phyloP scores from a whole-genome alignment of 805 yeast genomes.

The Candida krabiensis region DNA sequence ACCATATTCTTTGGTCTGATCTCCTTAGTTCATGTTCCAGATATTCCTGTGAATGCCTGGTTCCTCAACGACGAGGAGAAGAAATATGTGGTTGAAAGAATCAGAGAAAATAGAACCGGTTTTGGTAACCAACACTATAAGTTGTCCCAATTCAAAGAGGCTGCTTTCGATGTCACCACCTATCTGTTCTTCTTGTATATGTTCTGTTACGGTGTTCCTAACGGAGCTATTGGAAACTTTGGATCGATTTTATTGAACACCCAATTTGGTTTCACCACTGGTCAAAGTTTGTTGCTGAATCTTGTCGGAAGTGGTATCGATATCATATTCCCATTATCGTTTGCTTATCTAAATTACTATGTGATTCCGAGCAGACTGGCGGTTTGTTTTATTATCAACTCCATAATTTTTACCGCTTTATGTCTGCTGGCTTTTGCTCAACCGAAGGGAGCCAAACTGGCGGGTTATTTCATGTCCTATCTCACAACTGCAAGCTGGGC shows the following conservation, averaged over 20 bases:
- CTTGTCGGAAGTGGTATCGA: constrained; percentile 37
- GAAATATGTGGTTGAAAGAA: constrained; percentile 51
- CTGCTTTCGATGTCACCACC: constrained; percentile 47
- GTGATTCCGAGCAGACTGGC: constrained; percentile 25
- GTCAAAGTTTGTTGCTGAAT: constrained; percentile 33
- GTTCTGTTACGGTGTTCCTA: constrained; percentile 48
- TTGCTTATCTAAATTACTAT: constrained; percentile 27
- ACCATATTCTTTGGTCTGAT: constrained; percentile 51
- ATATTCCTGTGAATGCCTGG: constrained; percentile 57
- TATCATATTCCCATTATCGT: constrained; percentile 31
- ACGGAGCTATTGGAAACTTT: constrained; percentile 54
- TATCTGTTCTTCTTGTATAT: constrained; percentile 47
- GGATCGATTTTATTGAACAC: constrained; percentile 40
- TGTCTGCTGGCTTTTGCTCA: constrained; percentile 34
- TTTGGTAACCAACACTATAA: constrained; percentile 57
- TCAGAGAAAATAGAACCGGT: constrained; percentile 59
- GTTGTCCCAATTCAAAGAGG: constrained; percentile 52
- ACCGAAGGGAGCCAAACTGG: constrained; percentile 23
- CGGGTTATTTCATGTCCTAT: constrained; percentile 24
- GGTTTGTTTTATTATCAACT: constrained; percentile 22
- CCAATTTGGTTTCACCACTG: constrained; percentile 28
- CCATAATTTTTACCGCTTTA: constrained; percentile 27
- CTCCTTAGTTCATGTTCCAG: constrained; percentile 40
- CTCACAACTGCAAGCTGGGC: constrained; percentile 26
- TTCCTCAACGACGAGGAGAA: constrained; percentile 48